These are phyloP conservation scores for Ephemerocybe angulata DNA, from an alignment of 768 basidiomycete genomes.

Conservation along the genomic window DNA sequence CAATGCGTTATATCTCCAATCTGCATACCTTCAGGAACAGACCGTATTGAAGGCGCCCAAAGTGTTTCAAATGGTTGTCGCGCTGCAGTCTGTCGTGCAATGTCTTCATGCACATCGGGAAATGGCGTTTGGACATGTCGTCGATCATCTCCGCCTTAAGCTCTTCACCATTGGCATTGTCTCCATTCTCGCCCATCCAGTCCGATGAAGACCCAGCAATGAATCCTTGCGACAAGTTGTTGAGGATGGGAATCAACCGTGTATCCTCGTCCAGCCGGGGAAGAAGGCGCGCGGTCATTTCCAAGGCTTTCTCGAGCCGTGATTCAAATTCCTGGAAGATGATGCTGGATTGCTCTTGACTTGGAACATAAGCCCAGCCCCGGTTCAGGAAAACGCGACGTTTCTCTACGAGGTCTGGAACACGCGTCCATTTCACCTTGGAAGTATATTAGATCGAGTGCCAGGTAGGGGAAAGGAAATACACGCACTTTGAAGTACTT, in stretches of 20 bases:
- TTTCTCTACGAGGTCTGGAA: constrained; percentile 86
- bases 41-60: constrained; percentile 85
- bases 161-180: constrained; percentile 48
- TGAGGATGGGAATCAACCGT: constrained; percentile 81
- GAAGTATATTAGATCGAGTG: neutral
- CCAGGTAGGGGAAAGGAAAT: neutral
- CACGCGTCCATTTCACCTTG: constrained; percentile 94
- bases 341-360: constrained; percentile 56
- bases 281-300: constrained; percentile 83
- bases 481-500: constrained; percentile 69
- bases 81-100: constrained; percentile 74
- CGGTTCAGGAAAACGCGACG: constrained; percentile 65
- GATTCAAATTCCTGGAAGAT: constrained; percentile 83
- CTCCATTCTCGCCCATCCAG: constrained; percentile 57
- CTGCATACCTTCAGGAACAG: constrained; percentile 98
- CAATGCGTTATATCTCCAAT: constrained; percentile 8
- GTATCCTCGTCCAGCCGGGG: constrained; percentile 94
- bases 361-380: constrained; percentile 23
- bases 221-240: constrained; percentile 92
- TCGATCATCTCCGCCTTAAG: constrained; percentile 96
- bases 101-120: constrained; percentile 93
- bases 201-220: constrained; percentile 85
- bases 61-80: constrained; percentile 89
- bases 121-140: constrained; percentile 79
- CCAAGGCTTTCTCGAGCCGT: constrained; percentile 52